phyloP scores from a whole-genome alignment of 345 rosid genomes.

The Heritiera fomes region DNA sequence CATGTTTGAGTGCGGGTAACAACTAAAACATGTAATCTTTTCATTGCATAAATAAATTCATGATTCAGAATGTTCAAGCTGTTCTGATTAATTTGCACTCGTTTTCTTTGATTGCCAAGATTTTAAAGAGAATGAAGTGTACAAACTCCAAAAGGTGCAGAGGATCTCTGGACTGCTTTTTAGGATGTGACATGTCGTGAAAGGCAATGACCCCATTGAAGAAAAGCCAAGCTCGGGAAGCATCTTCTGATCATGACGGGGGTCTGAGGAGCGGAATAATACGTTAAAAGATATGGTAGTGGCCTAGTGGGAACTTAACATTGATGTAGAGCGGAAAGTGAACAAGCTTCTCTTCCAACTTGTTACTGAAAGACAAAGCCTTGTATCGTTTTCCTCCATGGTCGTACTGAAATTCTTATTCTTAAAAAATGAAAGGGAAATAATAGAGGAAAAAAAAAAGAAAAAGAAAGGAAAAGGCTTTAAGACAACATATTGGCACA shows the following conservation, averaged over 20 bases:
- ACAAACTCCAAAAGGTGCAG: neutral
- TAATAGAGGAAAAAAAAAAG: neutral
- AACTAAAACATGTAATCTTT: too few species aligned
- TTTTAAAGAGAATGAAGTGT: neutral
- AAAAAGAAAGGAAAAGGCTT: neutral
- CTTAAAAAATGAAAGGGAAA: neutral
- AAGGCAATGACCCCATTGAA: conserved; percentile 28
- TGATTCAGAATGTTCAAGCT: neutral
- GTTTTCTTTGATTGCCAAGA: neutral
- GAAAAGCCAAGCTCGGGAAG: conserved; percentile 23
- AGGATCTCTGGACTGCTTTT: conserved; percentile 20
- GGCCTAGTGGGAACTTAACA: neutral
- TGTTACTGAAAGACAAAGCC: neutral
- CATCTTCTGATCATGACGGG: neutral
- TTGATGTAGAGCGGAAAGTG: neutral
- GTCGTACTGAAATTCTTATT: neutral
- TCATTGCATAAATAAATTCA: neutral
- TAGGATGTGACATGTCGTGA: conserved; percentile 16
- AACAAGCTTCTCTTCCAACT: neutral
- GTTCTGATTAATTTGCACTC: too few species aligned
- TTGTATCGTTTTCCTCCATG: neutral
- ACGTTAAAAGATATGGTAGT: neutral
- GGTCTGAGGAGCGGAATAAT: neutral
- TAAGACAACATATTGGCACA: conserved; percentile 15
- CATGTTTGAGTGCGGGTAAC: neutral